A percentile compares a stretch with the other conserved stretches of the same genome.
Evolutionary conservation across 2,329 filamentous ascomycete species (phyloP).

Genomic region (Botrytis squamosa): DNA sequence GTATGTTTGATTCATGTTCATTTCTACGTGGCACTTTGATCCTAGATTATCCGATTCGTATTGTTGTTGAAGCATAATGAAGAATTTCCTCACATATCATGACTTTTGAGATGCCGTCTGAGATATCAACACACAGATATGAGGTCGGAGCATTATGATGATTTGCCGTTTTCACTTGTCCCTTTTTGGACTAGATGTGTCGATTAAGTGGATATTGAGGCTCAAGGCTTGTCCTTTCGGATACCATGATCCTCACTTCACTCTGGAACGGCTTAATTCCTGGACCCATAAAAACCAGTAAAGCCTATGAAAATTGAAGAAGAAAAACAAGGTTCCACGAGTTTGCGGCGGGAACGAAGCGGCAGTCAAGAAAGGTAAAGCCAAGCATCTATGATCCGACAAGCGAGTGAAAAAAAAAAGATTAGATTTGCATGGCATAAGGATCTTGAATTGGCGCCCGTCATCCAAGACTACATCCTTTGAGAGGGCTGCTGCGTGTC

Average conservation of each 20-base stretch:
- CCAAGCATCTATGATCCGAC: not conserved
- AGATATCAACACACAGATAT: not conserved
- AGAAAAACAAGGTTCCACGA: not conserved
- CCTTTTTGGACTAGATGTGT: not conserved
- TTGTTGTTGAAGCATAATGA: not conserved
- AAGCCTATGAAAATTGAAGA: not conserved
- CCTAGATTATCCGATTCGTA: too few species aligned
- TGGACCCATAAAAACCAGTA: not conserved
- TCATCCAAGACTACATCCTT: not conserved
- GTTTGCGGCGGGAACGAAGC: not conserved
- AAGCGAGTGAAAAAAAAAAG: constrained; percentile 1
- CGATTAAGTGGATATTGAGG: constrained; percentile 9
- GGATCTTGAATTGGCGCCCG: not conserved
- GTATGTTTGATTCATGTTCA: not conserved
- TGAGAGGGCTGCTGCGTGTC: not conserved
- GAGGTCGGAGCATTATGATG: constrained; percentile 1
- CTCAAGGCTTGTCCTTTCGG: constrained; percentile 2
- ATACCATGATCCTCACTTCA: not conserved
- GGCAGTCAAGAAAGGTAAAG: constrained; percentile 5
- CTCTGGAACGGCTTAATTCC: not conserved
- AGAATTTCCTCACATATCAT: not conserved
- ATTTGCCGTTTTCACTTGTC: not conserved
- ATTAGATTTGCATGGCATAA: not conserved
- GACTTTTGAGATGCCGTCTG: constrained; percentile 4
- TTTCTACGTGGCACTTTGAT: not conserved